Conservation (phyloP, 345 rosid genomes). For the Salix suchowensis region DNA sequence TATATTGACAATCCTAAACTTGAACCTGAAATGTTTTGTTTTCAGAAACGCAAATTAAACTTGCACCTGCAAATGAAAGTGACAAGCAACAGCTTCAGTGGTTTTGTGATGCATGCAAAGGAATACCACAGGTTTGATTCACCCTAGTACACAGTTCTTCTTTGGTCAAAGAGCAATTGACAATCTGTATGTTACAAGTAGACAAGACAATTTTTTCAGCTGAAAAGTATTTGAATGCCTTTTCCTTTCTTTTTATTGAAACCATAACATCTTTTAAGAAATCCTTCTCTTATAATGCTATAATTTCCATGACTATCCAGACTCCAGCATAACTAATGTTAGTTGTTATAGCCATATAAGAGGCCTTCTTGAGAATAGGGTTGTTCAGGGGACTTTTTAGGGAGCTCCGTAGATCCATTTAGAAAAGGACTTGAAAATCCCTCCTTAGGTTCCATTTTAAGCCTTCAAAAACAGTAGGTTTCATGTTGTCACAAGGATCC, state of each 20-base stretch:
- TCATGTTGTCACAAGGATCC: no score
- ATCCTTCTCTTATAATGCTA: background rate
- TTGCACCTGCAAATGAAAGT: slow-evolving; percentile 67
- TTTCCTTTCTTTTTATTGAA: background rate
- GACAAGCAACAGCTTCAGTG: slow-evolving; percentile 71
- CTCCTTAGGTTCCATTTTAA: background rate
- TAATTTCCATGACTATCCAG: background rate
- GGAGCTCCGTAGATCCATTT: background rate
- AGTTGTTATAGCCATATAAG: background rate
- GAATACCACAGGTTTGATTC: slow-evolving; percentile 74
- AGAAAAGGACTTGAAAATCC: background rate
- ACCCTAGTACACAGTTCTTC: background rate
- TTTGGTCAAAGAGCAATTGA: background rate
- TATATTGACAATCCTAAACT: background rate
- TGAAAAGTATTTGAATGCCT: background rate
- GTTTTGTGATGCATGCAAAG: slow-evolving; percentile 96
- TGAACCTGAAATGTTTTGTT: slow-evolving; percentile 13
- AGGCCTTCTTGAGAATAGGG: background rate
- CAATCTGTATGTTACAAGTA: background rate
- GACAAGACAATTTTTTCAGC: background rate
- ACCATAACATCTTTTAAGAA: background rate
- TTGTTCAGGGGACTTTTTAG: background rate
- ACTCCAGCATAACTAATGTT: background rate
- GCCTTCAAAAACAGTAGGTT: background rate
- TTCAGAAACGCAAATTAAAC: slow-evolving; percentile 70